Conservation (phyloP, 371 early-diverging fungal species). For the Apophysomyces trapeziformis region DNA sequence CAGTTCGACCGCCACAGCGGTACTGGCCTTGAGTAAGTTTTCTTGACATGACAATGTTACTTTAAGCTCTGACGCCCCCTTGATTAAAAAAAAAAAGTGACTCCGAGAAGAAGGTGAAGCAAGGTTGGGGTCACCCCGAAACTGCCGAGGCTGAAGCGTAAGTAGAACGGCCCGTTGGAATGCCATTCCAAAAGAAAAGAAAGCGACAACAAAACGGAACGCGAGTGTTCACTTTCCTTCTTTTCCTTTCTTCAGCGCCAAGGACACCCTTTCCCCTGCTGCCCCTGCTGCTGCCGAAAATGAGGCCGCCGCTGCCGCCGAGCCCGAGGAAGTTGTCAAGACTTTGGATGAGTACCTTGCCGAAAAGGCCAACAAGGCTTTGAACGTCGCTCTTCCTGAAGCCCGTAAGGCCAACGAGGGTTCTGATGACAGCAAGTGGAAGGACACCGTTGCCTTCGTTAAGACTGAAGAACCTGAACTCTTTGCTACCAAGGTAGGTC, state of each 20-base stretch:
- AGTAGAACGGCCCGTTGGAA: conserved; percentile 13
- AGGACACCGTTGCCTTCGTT: conserved; percentile 71
- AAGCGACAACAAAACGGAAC: neutral
- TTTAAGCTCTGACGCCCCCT: neutral
- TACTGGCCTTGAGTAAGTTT: conserved; percentile 67
- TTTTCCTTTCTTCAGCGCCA: conserved; percentile 26
- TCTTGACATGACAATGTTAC: neutral
- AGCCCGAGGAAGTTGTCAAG: conserved; percentile 75
- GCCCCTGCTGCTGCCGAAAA: conserved; percentile 54
- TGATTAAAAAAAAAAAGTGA: conserved; percentile 43
- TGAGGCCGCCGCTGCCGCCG: conserved; percentile 37
- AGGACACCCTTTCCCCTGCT: conserved; percentile 35
- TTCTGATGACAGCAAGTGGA: conserved; percentile 77
- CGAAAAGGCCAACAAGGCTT: conserved; percentile 71
- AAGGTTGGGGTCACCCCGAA: conserved; percentile 77
- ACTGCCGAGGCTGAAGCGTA: conserved; percentile 52
- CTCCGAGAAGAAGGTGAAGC: conserved; percentile 84
- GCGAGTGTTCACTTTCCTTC: neutral
- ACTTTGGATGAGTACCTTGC: conserved; percentile 82
- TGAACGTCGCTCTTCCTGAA: conserved; percentile 65
- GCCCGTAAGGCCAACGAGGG: conserved; percentile 85
- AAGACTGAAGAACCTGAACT: conserved; percentile 72
- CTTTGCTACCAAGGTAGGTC: conserved; percentile 64
- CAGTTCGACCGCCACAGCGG: conserved; percentile 85
- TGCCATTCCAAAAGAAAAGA: neutral